phyloP scores from a whole-genome alignment of 2,329 filamentous ascomycete genomes.

The Helotiales sp. region DNA sequence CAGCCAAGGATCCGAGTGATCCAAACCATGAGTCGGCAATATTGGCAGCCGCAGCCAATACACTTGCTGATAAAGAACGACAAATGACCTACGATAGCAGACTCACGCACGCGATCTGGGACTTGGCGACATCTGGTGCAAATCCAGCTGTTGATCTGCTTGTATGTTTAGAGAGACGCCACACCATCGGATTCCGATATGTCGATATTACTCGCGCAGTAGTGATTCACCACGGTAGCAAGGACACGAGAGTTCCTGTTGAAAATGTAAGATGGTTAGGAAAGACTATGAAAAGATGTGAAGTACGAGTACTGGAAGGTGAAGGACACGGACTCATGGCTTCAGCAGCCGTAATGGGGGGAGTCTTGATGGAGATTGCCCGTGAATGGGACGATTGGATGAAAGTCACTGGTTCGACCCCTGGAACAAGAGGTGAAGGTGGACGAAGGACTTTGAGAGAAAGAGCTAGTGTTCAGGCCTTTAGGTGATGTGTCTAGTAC shows the following conservation, averaged over 20 bases:
- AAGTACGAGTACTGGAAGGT: conserved; percentile 84
- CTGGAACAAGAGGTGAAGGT: conserved; percentile 26
- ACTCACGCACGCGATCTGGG: conserved; percentile 92
- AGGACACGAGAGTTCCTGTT: conserved; percentile 87
- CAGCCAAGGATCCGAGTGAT: conserved; percentile 30
- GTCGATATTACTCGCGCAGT: conserved; percentile 91
- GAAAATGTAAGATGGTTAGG: conserved; percentile 96
- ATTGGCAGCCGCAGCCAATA: conserved; percentile 55
- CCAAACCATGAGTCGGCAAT: conserved; percentile 35
- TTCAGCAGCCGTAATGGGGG: conserved; percentile 87
- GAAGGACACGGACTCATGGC: conserved; percentile 98
- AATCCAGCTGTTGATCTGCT: conserved; percentile 93
- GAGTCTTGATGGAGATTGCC: conserved; percentile 91
- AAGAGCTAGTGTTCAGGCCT: conserved; percentile 33
- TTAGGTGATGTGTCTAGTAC: conserved; percentile 24
- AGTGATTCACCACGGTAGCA: conserved; percentile 90
- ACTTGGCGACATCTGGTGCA: conserved; percentile 83
- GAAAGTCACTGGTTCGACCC: conserved; percentile 50
- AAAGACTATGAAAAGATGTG: conserved; percentile 89
- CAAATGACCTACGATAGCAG: conserved; percentile 78
- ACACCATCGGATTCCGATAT: conserved; percentile 93
- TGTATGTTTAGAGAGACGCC: conserved; percentile 86
- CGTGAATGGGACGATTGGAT: conserved; percentile 92
- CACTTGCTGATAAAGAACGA: conserved; percentile 68
- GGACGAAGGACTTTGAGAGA: conserved; percentile 31